phyloP scores from a whole-genome alignment of 2,329 filamentous ascomycete genomes.

The Hysterium pulicare region DNA sequence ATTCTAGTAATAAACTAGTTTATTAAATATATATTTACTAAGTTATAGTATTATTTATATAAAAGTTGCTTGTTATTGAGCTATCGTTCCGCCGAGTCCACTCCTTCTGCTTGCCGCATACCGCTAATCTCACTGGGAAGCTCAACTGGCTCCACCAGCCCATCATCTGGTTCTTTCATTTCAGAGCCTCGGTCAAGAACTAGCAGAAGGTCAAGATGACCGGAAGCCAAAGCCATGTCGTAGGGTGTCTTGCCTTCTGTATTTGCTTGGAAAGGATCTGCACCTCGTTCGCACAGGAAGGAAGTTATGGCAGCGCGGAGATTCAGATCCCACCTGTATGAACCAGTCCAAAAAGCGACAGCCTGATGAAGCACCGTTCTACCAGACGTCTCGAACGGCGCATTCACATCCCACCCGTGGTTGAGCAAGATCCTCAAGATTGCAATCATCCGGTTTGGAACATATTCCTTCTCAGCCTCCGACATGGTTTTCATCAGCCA shows the following conservation, averaged over 20 bases:
- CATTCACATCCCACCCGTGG: constrained; percentile 18
- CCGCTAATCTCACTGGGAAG: constrained; percentile 6
- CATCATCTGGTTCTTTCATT: constrained; percentile 5
- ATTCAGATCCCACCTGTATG: constrained; percentile 18
- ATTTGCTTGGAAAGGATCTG: constrained; percentile 14
- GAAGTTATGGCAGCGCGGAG: constrained; percentile 13
- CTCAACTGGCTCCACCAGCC: constrained; percentile 9
- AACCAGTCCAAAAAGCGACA: constrained; percentile 21
- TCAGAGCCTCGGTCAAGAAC: constrained; percentile 9
- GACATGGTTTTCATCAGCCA: constrained; percentile 22
- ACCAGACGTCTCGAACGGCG: constrained; percentile 11
- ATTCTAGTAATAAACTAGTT: too few relatives aligned
- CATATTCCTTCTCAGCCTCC: constrained; percentile 14
- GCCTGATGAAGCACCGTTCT: constrained; percentile 21
- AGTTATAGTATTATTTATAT: too few relatives aligned
- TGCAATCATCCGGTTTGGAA: constrained; percentile 12
- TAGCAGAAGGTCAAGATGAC: constrained; percentile 14
- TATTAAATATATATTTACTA: too few relatives aligned
- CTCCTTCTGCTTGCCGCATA: too few relatives aligned
- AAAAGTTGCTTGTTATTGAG: too few relatives aligned
- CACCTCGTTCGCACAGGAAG: constrained; percentile 16
- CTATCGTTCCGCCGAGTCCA: too few relatives aligned
- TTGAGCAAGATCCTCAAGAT: constrained; percentile 15
- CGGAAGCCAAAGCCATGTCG: constrained; percentile 14
- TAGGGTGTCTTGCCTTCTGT: constrained; percentile 18